A percentile compares a stretch with the other conserved stretches of the same genome.
phyloP scores from a whole-genome alignment of 495 filamentous ascomycete genomes.

The Trichoderma erinaceum region DNA sequence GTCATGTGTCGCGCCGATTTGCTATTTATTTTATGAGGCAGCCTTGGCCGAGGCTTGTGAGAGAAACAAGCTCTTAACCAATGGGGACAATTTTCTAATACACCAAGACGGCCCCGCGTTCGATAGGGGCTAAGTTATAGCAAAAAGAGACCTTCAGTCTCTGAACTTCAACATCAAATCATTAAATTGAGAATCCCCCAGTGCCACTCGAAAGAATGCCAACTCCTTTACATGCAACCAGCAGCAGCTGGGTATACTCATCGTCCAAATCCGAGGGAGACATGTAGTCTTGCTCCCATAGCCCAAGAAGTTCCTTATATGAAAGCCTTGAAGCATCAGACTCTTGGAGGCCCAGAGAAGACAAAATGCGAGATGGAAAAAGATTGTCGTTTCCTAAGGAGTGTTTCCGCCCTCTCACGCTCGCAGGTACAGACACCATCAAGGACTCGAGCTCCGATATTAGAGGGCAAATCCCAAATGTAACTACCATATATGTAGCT shows the following conservation, averaged over 20 bases:
- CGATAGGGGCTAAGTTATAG: too few relatives aligned
- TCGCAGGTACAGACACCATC: neutral
- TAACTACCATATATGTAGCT: constrained; percentile 3
- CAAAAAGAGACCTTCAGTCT: too few relatives aligned
- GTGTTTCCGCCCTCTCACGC: neutral
- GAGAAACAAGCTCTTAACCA: too few relatives aligned
- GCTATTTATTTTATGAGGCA: too few relatives aligned
- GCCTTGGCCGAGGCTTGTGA: too few relatives aligned
- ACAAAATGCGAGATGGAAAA: neutral
- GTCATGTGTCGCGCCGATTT: too few relatives aligned
- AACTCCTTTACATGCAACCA: neutral
- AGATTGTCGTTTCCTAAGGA: neutral
- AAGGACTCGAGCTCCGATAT: constrained; percentile 8
- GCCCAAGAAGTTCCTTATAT: neutral
- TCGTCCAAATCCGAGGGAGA: neutral
- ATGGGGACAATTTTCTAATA: too few relatives aligned
- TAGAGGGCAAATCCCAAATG: neutral
- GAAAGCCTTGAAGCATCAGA: neutral
- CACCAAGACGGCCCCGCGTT: too few relatives aligned
- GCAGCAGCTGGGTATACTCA: neutral
- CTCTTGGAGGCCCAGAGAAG: neutral
- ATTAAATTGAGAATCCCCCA: neutral
- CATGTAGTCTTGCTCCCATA: constrained; percentile 3
- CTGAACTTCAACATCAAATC: neutral
- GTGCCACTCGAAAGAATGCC: neutral